A percentile compares a stretch with the other conserved stretches of the same genome.
Evolutionary conservation across 2,329 filamentous ascomycete genomes (phyloP).

Genomic region (Mycogone perniciosa): DNA sequence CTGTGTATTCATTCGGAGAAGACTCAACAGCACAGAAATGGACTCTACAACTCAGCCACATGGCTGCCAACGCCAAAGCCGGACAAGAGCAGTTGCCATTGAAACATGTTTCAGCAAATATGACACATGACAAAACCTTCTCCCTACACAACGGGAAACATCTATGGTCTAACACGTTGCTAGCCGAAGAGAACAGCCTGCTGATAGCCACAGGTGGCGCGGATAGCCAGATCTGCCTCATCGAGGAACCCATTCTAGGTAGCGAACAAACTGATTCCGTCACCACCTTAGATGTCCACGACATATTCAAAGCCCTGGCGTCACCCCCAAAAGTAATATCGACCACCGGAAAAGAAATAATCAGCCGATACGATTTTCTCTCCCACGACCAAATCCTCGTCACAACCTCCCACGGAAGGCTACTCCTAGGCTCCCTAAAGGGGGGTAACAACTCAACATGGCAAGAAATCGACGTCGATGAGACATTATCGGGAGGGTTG

Average conservation of each 20-base stretch:
- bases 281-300: slow-evolving; percentile 26
- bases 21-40: slow-evolving; percentile 73
- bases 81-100: background rate
- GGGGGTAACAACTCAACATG: slow-evolving; percentile 27
- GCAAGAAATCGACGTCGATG: slow-evolving; percentile 35
- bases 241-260: slow-evolving; percentile 22
- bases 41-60: slow-evolving; percentile 42
- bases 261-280: background rate
- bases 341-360: slow-evolving; percentile 30
- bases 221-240: slow-evolving; percentile 62
- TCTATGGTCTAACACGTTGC: slow-evolving; percentile 67
- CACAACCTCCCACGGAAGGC: slow-evolving; percentile 53
- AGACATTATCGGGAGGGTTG: slow-evolving; percentile 31
- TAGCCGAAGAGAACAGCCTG: slow-evolving; percentile 24
- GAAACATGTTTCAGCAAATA: slow-evolving; percentile 15
- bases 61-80: background rate
- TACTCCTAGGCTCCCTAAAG: slow-evolving; percentile 42
- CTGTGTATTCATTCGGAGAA: slow-evolving; percentile 74
- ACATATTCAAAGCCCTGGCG: slow-evolving; percentile 23
- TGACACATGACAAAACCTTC: slow-evolving; percentile 51
- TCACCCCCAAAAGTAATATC: background rate
- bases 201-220: slow-evolving; percentile 72
- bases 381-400: slow-evolving; percentile 46
- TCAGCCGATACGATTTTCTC: slow-evolving; percentile 60
- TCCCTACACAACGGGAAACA: slow-evolving; percentile 79